Percentiles rank a stretch among this genome's conserved stretches.
Evolutionary conservation across 768 basidiomycete species (phyloP).

Genomic region (Mycena olivaceomarginata): DNA sequence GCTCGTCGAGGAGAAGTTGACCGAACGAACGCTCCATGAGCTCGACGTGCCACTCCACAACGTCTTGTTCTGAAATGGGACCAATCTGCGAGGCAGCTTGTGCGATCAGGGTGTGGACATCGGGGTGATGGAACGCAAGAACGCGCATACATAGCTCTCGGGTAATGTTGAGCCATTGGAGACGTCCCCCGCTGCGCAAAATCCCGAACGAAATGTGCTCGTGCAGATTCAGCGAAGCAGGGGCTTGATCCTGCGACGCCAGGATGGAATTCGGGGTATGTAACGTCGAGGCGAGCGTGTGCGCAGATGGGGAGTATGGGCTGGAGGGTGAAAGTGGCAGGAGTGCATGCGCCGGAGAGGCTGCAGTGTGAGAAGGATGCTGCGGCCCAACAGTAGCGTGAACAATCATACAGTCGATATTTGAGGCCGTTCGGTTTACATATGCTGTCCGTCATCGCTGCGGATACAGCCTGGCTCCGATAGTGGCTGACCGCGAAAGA

Average conservation of each 20-base stretch:
- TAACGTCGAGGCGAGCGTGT: background rate
- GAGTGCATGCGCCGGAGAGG: slow-evolving; percentile 9
- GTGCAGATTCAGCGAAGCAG: slow-evolving; percentile 58
- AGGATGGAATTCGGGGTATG: slow-evolving; percentile 52
- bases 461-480: slow-evolving; percentile 1
- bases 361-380: background rate
- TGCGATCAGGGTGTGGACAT: slow-evolving; percentile 63
- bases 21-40: slow-evolving; percentile 56
- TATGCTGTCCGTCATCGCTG: background rate
- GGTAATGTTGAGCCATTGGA: slow-evolving; percentile 72
- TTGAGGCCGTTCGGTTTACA: slow-evolving; percentile 7
- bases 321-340: slow-evolving; percentile 10
- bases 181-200: slow-evolving; percentile 63
- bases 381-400: slow-evolving; percentile 1
- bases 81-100: slow-evolving; percentile 69
- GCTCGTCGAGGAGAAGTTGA: slow-evolving; percentile 56
- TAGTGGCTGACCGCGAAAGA: slow-evolving; percentile 58
- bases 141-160: slow-evolving; percentile 62
- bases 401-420: slow-evolving; percentile 8
- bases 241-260: slow-evolving; percentile 19
- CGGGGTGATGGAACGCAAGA: slow-evolving; percentile 60
- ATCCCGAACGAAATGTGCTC: slow-evolving; percentile 67
- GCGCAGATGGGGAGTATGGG: slow-evolving; percentile 2
- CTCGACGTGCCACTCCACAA: slow-evolving; percentile 64
- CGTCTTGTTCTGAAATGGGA: slow-evolving; percentile 42